Base-by-base conservation (phyloP, 352 stramenopile species). In the Albugo laibachii region DNA sequence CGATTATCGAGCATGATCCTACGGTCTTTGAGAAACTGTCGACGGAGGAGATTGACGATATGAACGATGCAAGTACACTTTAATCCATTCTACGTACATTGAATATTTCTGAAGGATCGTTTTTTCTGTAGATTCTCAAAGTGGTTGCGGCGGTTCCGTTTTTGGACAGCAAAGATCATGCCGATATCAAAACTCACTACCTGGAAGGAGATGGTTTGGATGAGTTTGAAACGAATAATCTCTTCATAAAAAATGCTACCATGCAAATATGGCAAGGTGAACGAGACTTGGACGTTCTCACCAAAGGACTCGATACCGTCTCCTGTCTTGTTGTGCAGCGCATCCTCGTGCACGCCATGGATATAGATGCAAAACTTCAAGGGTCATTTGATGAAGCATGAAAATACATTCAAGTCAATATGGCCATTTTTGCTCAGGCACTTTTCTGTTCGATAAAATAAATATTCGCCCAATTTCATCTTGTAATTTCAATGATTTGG, bases 251-350 rank as follows among this genome's bases (percentile, higher is more conserved):
- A 39, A 56, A 57, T n/a, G 56, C 60, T 8, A 65, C 63, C n/a
- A 38, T 69, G 24, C 34, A 49, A 42, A 84, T 84, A 45, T 84
- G 72, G 72, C 46, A 76, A 47, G 72, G 72, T 50, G 72, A 84
- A 47, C 68, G 72, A 24, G 66, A 84, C 47, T 36, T 80, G 45
- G 63, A 67, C 34, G 53, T 56, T 52, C 49, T 81, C 27, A 60
- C 56, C 1, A 47, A 57, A 11, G 65, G 65, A 21, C 48, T 82
- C 13, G 62, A 79, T 52, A 57, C 65, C 11, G 69, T 80, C 51
- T 82, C 69, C 46, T 67, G 69, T 8, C 48, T 82, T 41, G 77
- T 84, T 45, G 55, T 84, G 13, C 69, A 82, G 59, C 72, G 72
- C 16, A 80, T 84, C 45, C 56, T 79, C 49, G 65, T 84, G 65